A percentile compares a stretch with the other conserved stretches of the same genome.
Evolutionary conservation across 768 basidiomycete species (phyloP).

Genomic region (Chalciporus chontae): DNA sequence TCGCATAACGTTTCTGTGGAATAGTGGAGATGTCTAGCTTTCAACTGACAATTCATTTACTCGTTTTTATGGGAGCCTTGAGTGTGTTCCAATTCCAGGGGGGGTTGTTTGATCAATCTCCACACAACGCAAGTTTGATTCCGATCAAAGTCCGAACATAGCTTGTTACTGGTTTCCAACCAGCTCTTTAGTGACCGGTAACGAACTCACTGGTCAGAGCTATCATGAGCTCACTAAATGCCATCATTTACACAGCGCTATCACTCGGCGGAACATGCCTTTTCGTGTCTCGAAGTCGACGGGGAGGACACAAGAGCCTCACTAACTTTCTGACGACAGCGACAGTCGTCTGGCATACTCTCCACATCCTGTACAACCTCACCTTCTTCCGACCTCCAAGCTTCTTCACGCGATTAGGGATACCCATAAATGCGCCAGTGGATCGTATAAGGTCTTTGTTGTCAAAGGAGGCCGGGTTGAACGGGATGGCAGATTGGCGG

Average conservation of each 20-base stretch:
- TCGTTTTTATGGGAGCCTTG: too few species aligned
- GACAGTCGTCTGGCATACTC: conserved; percentile 13
- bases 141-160: too few species aligned
- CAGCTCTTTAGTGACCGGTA: not conserved
- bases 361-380: conserved; percentile 16
- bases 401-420: conserved; percentile 51
- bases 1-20: not conserved
- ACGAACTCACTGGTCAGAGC: not conserved
- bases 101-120: too few species aligned
- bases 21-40: not conserved
- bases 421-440: conserved; percentile 53
- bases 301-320: not conserved
- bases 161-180: not conserved
- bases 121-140: too few species aligned
- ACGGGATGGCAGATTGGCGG: conserved; percentile 17
- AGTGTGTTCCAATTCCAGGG: too few species aligned
- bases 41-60: not conserved
- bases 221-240: conserved; percentile 7
- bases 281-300: conserved; percentile 13
- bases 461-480: conserved; percentile 38
- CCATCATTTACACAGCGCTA: conserved; percentile 12
- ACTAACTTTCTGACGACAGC: conserved; percentile 7
- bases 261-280: conserved; percentile 16
- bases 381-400: conserved; percentile 48
- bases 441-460: conserved; percentile 50